A percentile compares a stretch with the other conserved stretches of the same genome.
These are phyloP conservation scores for Neurospora sp. DNA, from an alignment of 495 filamentous ascomycete genomes.

Conservation along the genomic window DNA sequence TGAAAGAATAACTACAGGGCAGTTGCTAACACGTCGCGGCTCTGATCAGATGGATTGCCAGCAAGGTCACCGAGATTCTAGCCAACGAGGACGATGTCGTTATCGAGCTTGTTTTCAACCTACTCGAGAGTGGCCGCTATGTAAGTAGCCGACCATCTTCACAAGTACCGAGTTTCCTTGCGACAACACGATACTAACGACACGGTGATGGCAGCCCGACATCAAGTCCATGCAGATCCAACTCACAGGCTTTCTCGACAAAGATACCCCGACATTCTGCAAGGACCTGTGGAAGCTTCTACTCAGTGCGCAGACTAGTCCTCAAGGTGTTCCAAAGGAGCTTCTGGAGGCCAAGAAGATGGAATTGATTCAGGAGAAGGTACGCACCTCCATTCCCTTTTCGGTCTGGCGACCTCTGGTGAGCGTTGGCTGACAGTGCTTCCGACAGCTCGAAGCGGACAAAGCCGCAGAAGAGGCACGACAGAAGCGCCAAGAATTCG, in stretches of 20 bases:
- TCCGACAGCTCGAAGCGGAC: conserved; percentile 63
- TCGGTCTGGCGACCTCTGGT: neutral
- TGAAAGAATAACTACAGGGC: neutral
- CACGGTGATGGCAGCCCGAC: conserved; percentile 55
- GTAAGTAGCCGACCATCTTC: conserved; percentile 41
- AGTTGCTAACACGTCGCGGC: conserved; percentile 4
- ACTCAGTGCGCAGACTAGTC: conserved; percentile 78
- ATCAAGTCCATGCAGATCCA: conserved; percentile 91
- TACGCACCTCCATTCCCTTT: conserved; percentile 20
- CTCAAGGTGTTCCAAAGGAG: conserved; percentile 88
- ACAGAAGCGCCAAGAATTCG: conserved; percentile 47
- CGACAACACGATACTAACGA: neutral
- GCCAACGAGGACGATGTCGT: conserved; percentile 91
- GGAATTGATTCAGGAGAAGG: conserved; percentile 89
- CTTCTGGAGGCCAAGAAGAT: conserved; percentile 91
- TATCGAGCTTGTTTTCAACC: conserved; percentile 82
- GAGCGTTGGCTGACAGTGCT: conserved; percentile 7
- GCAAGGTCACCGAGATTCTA: conserved; percentile 75
- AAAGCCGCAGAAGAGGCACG: conserved; percentile 69
- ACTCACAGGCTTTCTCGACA: conserved; percentile 89
- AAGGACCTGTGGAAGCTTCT: conserved; percentile 88
- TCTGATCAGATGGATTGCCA: conserved; percentile 73
- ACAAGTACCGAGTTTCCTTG: neutral
- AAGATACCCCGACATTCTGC: conserved; percentile 83
- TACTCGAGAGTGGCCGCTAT: conserved; percentile 69